Evolutionary conservation across 228 moss, liverwort and hornwort species (phyloP), one percentile per base, ranked within the genome.

Genomic region (Sphagnum magellanicum): DNA sequence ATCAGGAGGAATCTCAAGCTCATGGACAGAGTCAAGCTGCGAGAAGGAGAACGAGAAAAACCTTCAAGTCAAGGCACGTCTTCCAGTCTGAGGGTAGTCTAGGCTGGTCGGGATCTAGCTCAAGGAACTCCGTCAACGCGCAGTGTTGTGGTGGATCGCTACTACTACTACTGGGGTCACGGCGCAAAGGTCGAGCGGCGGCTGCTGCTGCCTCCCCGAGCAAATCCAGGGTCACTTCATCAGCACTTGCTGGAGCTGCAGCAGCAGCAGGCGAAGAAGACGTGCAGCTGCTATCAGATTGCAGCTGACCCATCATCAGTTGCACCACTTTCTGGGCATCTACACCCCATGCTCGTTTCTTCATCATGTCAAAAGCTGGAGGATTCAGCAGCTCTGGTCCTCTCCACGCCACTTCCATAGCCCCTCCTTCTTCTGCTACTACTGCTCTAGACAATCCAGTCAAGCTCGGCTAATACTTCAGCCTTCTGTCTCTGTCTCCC

Each of bases 341-440:
- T 52, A 76, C 85, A 2, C 85, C 81, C 81, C 85, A 85, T 5
- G 81, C 76, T 6, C 72, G 75, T 61, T 76, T 78, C 62, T 72
- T 79, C 13, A 73, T 72, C 63, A 62, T 59, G 65, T 78, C 78
- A 63, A 74, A 12, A 49, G 70, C 16, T 32, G 32, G 32, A 1
- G 76, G 68, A 52, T 17, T 67, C 5, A 74, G 72, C 55, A 81
- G 78, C 14, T 69, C 76, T 49, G 76, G 61, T 4, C 74, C 79
- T 63, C 81, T 65, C 81, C 81, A 85, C 32, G 81, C 85, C 5
- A 85, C 79, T 74, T 85, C 85, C 81, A 85, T 85, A 74, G 76
- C 76, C 67, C 81, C 76, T 46, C 78, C 84, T 81, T 81, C 81
- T 76, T 14, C 14, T 58, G 10, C 58, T 58, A 10, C 58, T 10